Conservation (phyloP, 2,329 filamentous ascomycete genomes). For the Trichoderma sp. region DNA sequence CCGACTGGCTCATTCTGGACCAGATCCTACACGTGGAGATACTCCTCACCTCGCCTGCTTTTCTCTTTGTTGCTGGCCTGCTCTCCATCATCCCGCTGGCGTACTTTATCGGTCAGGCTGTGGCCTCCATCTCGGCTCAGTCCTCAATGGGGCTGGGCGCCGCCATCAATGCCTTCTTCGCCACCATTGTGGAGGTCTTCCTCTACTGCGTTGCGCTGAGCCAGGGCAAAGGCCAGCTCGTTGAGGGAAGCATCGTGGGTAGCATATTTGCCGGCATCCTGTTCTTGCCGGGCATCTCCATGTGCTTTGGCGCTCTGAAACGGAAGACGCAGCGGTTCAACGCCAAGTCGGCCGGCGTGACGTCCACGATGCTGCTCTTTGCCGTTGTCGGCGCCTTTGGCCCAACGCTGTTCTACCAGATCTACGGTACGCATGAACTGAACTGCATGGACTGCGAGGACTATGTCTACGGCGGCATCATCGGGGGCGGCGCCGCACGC, state of each 20-base stretch:
- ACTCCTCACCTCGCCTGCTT: conserved; percentile 77
- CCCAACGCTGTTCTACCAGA: conserved; percentile 96
- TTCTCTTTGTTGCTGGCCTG: conserved; percentile 81
- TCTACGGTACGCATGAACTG: conserved; percentile 95
- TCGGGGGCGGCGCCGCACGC: conserved; percentile 47
- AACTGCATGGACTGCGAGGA: conserved; percentile 73
- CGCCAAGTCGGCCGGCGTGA: conserved; percentile 91
- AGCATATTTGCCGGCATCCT: conserved; percentile 97
- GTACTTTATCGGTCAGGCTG: conserved; percentile 98
- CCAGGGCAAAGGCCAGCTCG: conserved; percentile 88
- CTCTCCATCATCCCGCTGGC: conserved; percentile 94
- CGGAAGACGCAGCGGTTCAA: conserved; percentile 99
- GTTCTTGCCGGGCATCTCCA: conserved; percentile 90
- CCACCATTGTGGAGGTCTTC: conserved; percentile 95
- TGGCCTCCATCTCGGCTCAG: conserved; percentile 96
- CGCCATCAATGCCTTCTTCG: conserved; percentile 97
- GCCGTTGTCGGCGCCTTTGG: conserved; percentile 94
- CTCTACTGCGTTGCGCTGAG: conserved; percentile 93
- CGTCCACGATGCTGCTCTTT: conserved; percentile 96
- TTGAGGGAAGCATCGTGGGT: conserved; percentile 95
- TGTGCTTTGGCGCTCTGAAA: conserved; percentile 98
- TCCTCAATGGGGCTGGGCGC: conserved; percentile 98
- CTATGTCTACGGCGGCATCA: conserved; percentile 40
- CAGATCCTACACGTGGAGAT: conserved; percentile 68
- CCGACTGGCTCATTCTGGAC: conserved; percentile 84